phyloP scores from a whole-genome alignment of 2,329 filamentous ascomycete genomes.

The Graphiopsis chlorocephala region DNA sequence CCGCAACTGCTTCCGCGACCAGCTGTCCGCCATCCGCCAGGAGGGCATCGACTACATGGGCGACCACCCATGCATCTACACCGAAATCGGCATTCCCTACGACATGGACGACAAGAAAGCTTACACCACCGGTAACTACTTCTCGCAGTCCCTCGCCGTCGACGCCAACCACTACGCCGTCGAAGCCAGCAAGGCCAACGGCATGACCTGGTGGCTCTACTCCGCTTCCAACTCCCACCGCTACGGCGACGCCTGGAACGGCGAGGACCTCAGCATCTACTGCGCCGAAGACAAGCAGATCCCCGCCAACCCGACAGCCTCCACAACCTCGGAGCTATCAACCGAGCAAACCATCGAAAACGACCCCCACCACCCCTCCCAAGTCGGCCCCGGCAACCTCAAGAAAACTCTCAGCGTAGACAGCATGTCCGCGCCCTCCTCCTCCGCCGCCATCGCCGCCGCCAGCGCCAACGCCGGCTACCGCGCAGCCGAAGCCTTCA shows the following conservation, averaged over 20 bases:
- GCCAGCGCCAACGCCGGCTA: conserved; percentile 64
- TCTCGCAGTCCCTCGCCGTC: conserved; percentile 85
- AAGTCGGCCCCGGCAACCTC: conserved; percentile 72
- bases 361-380: conserved; percentile 49
- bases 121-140: conserved; percentile 93
- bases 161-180: conserved; percentile 95
- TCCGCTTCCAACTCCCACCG: conserved; percentile 77
- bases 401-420: conserved; percentile 66
- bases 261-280: conserved; percentile 89
- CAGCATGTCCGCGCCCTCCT: conserved; percentile 34
- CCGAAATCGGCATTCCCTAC: conserved; percentile 96
- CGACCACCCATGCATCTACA: conserved; percentile 82
- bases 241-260: conserved; percentile 94
- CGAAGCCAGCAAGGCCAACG: conserved; percentile 78
- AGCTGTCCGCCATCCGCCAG: conserved; percentile 75
- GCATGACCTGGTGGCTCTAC: conserved; percentile 89
- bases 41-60: conserved; percentile 89
- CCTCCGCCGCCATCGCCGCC: conserved; percentile 17
- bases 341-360: not conserved
- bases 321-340: conserved; percentile 31
- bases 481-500: conserved; percentile 88
- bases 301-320: conserved; percentile 42
- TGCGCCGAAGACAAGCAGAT: conserved; percentile 75
- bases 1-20: conserved; percentile 85
- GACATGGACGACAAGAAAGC: conserved; percentile 98